Conservation (phyloP, 345 rosid genomes). For the Arabidopsis arenosa region DNA sequence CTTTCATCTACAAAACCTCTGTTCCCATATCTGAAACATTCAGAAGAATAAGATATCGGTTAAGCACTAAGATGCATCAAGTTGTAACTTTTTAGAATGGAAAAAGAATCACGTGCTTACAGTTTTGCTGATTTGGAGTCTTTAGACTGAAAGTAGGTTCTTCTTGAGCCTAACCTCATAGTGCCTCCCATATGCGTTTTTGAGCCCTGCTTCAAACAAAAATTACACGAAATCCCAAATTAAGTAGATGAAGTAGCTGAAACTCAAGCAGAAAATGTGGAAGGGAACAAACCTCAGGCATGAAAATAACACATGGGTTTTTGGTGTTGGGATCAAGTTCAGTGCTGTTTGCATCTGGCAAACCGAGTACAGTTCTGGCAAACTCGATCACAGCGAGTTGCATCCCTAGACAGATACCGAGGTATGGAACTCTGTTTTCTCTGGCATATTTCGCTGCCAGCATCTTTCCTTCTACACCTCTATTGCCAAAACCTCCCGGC, state of each 20-base stretch:
- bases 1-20: conserved; percentile 77
- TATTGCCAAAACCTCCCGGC: conserved; percentile 97
- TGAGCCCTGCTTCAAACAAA: conserved; percentile 40
- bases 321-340: conserved; percentile 79
- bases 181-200: conserved; percentile 52
- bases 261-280: conserved; percentile 12
- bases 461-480: conserved; percentile 97
- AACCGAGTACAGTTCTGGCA: conserved; percentile 78
- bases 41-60: neutral
- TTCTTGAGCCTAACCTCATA: conserved; percentile 51
- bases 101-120: conserved; percentile 29
- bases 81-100: neutral
- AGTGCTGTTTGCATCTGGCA: conserved; percentile 85
- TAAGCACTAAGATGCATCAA: conserved; percentile 24
- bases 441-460: conserved; percentile 89
- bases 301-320: conserved; percentile 86
- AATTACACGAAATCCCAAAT: neutral
- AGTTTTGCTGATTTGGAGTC: conserved; percentile 48
- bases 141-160: conserved; percentile 45
- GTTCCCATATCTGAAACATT: conserved; percentile 70
- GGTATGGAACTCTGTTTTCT: conserved; percentile 81
- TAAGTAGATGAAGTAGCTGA: conserved; percentile 4
- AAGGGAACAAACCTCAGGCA: conserved; percentile 83
- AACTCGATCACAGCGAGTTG: conserved; percentile 93
- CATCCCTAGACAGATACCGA: conserved; percentile 98